phyloP scores from a whole-genome alignment of 768 basidiomycete species.

The Collybiopsis confluens region DNA sequence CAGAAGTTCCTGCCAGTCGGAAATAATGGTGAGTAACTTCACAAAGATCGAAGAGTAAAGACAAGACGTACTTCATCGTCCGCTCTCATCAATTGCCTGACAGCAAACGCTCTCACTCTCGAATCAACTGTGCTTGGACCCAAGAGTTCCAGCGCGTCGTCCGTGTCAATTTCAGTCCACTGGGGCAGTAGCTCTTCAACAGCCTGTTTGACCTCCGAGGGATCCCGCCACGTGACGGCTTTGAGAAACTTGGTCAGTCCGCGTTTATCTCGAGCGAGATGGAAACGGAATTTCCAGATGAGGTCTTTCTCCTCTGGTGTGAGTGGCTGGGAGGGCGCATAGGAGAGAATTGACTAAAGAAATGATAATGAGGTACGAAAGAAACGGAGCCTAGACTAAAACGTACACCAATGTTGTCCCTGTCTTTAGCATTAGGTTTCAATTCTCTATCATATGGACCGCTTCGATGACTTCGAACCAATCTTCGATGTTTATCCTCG shows the following conservation, averaged over 20 bases:
- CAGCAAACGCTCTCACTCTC: conserved; percentile 90
- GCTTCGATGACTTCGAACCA: conserved; percentile 92
- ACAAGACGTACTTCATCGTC: conserved; percentile 79
- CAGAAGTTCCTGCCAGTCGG: conserved; percentile 67
- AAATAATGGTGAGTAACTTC: conserved; percentile 5
- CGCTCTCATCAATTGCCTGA: conserved; percentile 82
- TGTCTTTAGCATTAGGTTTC: conserved; percentile 93
- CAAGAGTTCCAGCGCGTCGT: conserved; percentile 92
- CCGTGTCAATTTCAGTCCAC: conserved; percentile 97
- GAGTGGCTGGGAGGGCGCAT: conserved; percentile 84
- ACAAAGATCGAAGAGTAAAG: background rate
- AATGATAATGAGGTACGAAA: background rate
- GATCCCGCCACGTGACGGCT: conserved; percentile 96
- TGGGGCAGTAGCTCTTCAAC: conserved; percentile 92
- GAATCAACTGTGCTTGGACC: conserved; percentile 90
- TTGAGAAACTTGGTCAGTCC: conserved; percentile 97
- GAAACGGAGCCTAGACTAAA: background rate
- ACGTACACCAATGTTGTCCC: conserved; percentile 87
- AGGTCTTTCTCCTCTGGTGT: conserved; percentile 92
- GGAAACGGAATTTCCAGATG: conserved; percentile 99
- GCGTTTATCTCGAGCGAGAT: conserved; percentile 85
- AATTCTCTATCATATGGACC: conserved; percentile 93
- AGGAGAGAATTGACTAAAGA: conserved; percentile 85
- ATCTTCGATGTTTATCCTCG: conserved; percentile 91
- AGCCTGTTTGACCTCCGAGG: conserved; percentile 94